phyloP scores from a whole-genome alignment of 768 basidiomycete genomes.

The Lepiota brunneoincarnata region DNA sequence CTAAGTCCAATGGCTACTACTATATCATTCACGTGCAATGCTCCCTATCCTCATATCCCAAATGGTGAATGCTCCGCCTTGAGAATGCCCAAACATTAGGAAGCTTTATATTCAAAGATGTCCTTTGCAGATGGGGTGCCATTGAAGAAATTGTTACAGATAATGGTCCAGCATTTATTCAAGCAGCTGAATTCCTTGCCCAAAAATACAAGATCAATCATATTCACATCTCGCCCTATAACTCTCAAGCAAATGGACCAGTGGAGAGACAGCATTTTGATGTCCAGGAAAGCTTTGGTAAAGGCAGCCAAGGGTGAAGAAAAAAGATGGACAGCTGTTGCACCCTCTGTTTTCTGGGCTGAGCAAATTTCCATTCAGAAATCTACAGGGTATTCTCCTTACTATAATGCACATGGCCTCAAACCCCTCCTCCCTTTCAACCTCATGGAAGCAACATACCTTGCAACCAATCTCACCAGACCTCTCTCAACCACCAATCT shows the following conservation, averaged over 20 bases:
- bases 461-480: constrained; percentile 15
- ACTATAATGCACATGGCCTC: too few species aligned
- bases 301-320: constrained; percentile 28
- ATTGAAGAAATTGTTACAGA: constrained; percentile 34
- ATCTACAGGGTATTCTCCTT: too few species aligned
- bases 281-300: constrained; percentile 24
- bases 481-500: constrained; percentile 20
- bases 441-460: constrained; percentile 18
- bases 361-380: too few species aligned
- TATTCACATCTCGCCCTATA: constrained; percentile 39
- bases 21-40: too few species aligned
- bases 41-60: too few species aligned
- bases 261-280: constrained; percentile 28
- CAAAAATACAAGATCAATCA: too few species aligned
- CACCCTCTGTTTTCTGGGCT: constrained; percentile 28
- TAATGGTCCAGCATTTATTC: constrained; percentile 25
- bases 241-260: constrained; percentile 33
- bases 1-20: too few species aligned
- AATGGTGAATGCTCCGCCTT: too few species aligned
- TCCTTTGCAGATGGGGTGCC: too few species aligned
- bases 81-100: too few species aligned
- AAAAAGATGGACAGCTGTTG: constrained; percentile 26
- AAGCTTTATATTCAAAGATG: too few species aligned
- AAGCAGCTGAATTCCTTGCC: constrained; percentile 13
- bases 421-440: too few species aligned